These are phyloP conservation scores for Globisporangium camurandrum DNA, from an alignment of 352 stramenopile genomes.

Conservation along the genomic window DNA sequence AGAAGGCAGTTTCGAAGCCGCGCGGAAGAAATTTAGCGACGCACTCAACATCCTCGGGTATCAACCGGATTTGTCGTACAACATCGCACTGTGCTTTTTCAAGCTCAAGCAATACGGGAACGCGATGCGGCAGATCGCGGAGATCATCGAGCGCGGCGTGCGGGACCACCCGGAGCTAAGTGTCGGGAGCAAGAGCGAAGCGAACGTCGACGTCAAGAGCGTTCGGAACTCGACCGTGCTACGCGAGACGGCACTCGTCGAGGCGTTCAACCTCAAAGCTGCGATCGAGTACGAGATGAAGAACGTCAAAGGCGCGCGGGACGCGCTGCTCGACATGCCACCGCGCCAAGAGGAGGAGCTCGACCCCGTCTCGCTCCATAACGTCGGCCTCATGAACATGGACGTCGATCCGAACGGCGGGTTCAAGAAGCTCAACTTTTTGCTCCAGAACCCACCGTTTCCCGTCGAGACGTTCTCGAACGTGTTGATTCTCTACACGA, in stretches of 20 bases:
- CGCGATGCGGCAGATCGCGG: slow-evolving; percentile 88
- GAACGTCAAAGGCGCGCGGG: slow-evolving; percentile 77
- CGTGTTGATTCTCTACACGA: slow-evolving; percentile 91
- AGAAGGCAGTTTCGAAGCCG: slow-evolving; percentile 84
- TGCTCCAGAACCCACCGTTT: slow-evolving; percentile 92
- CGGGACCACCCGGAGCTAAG: slow-evolving; percentile 90
- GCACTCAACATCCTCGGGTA: slow-evolving; percentile 92
- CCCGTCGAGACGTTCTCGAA: slow-evolving; percentile 95
- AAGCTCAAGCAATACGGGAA: slow-evolving; percentile 88
- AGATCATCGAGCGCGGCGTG: slow-evolving; percentile 91
- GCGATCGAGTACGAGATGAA: slow-evolving; percentile 95
- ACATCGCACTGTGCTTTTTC: slow-evolving; percentile 95
- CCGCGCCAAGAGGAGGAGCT: slow-evolving; percentile 88
- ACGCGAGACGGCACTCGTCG: slow-evolving; percentile 89
- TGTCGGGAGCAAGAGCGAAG: slow-evolving; percentile 89
- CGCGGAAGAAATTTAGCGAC: slow-evolving; percentile 88
- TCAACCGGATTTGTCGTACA: slow-evolving; percentile 91
- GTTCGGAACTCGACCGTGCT: slow-evolving; percentile 91
- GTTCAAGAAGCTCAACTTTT: slow-evolving; percentile 94
- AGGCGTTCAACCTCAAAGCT: slow-evolving; percentile 94
- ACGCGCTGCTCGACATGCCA: slow-evolving; percentile 92
- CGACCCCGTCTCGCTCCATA: slow-evolving; percentile 88
- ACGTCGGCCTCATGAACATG: slow-evolving; percentile 92
- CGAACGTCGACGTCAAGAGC: slow-evolving; percentile 79
- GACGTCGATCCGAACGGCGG: slow-evolving; percentile 88